These are phyloP conservation scores for Orbilia javanica DNA, from an alignment of 2,329 filamentous ascomycete species.

Conservation along the genomic window DNA sequence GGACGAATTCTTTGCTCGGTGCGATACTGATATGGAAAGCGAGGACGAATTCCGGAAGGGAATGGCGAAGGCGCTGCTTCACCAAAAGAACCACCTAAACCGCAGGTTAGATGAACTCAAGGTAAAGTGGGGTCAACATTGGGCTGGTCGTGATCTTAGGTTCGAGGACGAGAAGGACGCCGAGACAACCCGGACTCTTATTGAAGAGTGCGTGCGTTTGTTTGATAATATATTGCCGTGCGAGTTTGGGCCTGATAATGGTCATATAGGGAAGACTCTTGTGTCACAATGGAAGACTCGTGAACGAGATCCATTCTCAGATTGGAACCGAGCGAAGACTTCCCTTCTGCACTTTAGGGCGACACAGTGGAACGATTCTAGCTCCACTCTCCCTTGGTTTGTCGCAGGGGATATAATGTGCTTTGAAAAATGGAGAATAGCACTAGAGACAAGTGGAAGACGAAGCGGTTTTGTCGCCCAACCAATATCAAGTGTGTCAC, in stretches of 20 bases:
- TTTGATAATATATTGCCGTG: constrained; percentile 20
- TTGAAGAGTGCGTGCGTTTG: neutral
- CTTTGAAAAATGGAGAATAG: neutral
- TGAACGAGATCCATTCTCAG: neutral
- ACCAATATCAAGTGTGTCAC: neutral
- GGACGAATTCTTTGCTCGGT: neutral
- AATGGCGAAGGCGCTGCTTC: neutral
- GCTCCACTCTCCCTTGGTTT: neutral
- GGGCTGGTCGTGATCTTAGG: neutral
- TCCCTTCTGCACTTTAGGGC: neutral
- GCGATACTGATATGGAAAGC: neutral
- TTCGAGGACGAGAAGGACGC: neutral
- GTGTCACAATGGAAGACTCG: neutral
- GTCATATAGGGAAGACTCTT: neutral
- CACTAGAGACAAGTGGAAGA: neutral
- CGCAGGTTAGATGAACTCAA: neutral
- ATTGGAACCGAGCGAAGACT: constrained; percentile 16
- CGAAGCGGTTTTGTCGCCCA: neutral
- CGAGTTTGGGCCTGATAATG: neutral
- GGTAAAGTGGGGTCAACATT: constrained; percentile 3
- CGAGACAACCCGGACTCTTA: neutral
- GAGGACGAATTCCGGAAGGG: neutral
- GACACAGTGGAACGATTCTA: neutral
- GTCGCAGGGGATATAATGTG: neutral
- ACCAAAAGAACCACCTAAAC: neutral